Evolutionary conservation across 495 filamentous ascomycete genomes (phyloP).

Genomic region (Xylaria cubensis): DNA sequence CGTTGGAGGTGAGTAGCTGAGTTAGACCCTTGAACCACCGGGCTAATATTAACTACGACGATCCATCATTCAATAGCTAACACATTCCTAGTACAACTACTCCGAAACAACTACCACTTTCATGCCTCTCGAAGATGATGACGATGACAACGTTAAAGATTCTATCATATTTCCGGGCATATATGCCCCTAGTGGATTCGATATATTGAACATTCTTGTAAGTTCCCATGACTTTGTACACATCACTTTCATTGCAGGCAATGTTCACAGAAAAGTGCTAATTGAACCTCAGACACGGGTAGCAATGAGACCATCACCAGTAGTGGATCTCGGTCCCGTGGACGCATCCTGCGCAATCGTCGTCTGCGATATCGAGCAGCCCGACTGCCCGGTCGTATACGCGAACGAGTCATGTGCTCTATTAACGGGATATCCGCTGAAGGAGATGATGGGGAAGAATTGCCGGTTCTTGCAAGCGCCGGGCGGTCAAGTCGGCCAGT

Average conservation of each 20-base stretch:
- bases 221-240: constrained; percentile 16
- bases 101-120: neutral
- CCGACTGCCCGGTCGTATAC: constrained; percentile 58
- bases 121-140: constrained; percentile 16
- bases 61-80: constrained; percentile 16
- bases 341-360: constrained; percentile 56
- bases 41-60: neutral
- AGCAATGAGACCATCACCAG: constrained; percentile 49
- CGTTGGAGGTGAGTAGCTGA: constrained; percentile 35
- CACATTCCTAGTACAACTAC: constrained; percentile 14
- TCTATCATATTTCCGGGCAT: constrained; percentile 54
- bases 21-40: neutral
- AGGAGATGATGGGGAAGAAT: constrained; percentile 55
- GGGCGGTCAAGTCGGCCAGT: constrained; percentile 38
- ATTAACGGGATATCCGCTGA: constrained; percentile 52
- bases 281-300: constrained; percentile 43
- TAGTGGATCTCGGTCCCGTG: constrained; percentile 53
- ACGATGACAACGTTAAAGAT: constrained; percentile 35
- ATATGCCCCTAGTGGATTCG: constrained; percentile 54
- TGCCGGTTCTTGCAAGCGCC: constrained; percentile 62
- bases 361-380: constrained; percentile 53
- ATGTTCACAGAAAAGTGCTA: neutral
- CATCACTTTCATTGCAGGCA: neutral
- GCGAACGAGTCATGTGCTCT: constrained; percentile 50
- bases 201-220: constrained; percentile 58